A percentile compares a stretch with the other conserved stretches of the same genome.
These are phyloP conservation scores for Jatropha podagrica DNA, from an alignment of 441 rosid species.

Conservation along the genomic window DNA sequence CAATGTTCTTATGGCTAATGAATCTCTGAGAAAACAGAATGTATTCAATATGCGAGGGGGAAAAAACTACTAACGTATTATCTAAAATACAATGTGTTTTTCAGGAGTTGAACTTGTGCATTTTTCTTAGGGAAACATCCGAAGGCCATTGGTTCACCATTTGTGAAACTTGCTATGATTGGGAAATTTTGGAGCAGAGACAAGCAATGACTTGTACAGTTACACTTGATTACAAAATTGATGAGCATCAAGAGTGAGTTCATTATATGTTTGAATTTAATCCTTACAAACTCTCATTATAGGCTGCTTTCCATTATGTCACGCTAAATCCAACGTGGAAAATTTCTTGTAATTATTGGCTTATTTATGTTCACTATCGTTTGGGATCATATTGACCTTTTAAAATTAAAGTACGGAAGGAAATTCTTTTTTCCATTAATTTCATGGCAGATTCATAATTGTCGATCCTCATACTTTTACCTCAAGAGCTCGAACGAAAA, in stretches of 20 bases:
- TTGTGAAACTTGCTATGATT: not conserved
- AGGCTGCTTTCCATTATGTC: not conserved
- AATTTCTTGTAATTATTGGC: too few species aligned
- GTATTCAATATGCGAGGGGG: too few species aligned
- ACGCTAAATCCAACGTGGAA: too few species aligned
- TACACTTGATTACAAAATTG: not conserved
- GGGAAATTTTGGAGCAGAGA: not conserved
- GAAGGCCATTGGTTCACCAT: not conserved
- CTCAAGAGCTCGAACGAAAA: too few species aligned
- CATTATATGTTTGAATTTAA: not conserved
- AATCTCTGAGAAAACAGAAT: not conserved
- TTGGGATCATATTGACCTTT: too few species aligned
- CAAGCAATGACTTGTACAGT: conserved; percentile 3
- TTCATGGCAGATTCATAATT: too few species aligned
- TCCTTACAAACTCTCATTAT: not conserved
- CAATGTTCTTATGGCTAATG: not conserved
- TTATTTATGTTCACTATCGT: too few species aligned
- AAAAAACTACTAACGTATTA: not conserved
- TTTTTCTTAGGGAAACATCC: not conserved
- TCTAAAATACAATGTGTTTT: not conserved
- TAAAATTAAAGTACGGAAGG: too few species aligned
- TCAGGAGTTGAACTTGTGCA: conserved; percentile 1
- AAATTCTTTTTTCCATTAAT: too few species aligned
- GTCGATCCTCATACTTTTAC: too few species aligned
- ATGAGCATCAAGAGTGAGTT: not conserved